A percentile compares a stretch with the other conserved stretches of the same genome.
Conservation (phyloP, 2,329 filamentous ascomycete species). For the Fusarium nematophilum region DNA sequence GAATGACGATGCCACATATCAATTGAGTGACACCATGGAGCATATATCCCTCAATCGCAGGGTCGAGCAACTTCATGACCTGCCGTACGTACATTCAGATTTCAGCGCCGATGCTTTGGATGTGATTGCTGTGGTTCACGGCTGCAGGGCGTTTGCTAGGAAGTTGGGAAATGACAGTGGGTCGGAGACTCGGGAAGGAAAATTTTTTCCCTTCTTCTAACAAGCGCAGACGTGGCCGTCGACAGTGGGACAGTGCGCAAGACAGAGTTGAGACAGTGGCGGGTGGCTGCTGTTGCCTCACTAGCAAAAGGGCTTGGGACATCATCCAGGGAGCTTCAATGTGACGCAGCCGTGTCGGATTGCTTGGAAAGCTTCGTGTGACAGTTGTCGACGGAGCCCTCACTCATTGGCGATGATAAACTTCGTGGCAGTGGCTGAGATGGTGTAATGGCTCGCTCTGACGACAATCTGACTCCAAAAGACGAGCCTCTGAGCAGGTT, state of each 20-base stretch:
- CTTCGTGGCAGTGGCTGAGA: not conserved
- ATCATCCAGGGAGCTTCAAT: constrained; percentile 12
- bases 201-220: constrained; percentile 24
- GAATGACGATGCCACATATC: not conserved
- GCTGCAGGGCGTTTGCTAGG: constrained; percentile 10
- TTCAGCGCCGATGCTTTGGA: not conserved
- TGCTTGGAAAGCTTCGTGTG: constrained; percentile 11
- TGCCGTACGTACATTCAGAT: not conserved
- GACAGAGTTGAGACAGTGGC: not conserved
- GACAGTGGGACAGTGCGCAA: constrained; percentile 33
- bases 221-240: constrained; percentile 7
- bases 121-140: no score
- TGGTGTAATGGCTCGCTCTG: not conserved
- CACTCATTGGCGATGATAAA: constrained; percentile 1
- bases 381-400: not conserved
- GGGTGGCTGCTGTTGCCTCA: constrained; percentile 16
- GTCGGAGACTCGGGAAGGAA: constrained; percentile 31
- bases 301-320: constrained; percentile 9
- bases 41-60: not conserved
- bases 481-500: not conserved
- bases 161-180: constrained; percentile 35
- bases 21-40: constrained; percentile 1
- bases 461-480: not conserved
- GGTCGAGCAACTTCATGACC: not conserved
- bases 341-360: constrained; percentile 33